Evolutionary conservation across 805 yeast genomes (phyloP).

Genomic region (Starmera quercuum): DNA sequence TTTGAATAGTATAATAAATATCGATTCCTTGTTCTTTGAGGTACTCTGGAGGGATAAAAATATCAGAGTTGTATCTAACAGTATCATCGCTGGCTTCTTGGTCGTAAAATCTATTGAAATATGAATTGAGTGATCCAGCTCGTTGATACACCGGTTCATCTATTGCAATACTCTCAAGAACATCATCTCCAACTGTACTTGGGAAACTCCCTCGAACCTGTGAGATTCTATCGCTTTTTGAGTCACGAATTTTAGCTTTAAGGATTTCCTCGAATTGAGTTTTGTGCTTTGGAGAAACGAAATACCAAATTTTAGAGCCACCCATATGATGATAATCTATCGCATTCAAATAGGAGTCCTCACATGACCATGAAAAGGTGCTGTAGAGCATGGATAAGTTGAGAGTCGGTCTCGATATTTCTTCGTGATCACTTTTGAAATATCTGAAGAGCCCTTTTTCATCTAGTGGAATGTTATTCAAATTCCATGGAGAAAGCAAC

Average conservation of each 20-base stretch:
- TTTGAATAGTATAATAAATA: slow-evolving; percentile 42
- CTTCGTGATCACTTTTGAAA: slow-evolving; percentile 33
- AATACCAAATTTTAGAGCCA: slow-evolving; percentile 49
- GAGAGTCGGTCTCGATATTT: slow-evolving; percentile 35
- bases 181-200: slow-evolving; percentile 11
- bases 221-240: slow-evolving; percentile 1
- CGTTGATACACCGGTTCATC: slow-evolving; percentile 10
- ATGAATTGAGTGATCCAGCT: slow-evolving; percentile 6
- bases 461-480: slow-evolving; percentile 43
- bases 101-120: slow-evolving; percentile 14
- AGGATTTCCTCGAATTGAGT: slow-evolving; percentile 50
- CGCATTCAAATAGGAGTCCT: slow-evolving; percentile 51
- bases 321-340: slow-evolving; percentile 52
- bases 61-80: slow-evolving; percentile 30
- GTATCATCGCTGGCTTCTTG: slow-evolving; percentile 4
- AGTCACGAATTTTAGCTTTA: slow-evolving; percentile 29
- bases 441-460: slow-evolving; percentile 43
- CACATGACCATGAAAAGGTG: slow-evolving; percentile 48
- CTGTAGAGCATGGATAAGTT: slow-evolving; percentile 48
- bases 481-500: slow-evolving; percentile 42
- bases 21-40: slow-evolving; percentile 42
- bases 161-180: slow-evolving; percentile 12
- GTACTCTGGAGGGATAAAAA: slow-evolving; percentile 40
- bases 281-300: slow-evolving; percentile 50
- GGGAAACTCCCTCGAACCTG: slow-evolving; percentile 2